Evolutionary conservation across 768 basidiomycete species (phyloP), one percentile per base, ranked within the genome.

Genomic region (Lactifluus volemus): DNA sequence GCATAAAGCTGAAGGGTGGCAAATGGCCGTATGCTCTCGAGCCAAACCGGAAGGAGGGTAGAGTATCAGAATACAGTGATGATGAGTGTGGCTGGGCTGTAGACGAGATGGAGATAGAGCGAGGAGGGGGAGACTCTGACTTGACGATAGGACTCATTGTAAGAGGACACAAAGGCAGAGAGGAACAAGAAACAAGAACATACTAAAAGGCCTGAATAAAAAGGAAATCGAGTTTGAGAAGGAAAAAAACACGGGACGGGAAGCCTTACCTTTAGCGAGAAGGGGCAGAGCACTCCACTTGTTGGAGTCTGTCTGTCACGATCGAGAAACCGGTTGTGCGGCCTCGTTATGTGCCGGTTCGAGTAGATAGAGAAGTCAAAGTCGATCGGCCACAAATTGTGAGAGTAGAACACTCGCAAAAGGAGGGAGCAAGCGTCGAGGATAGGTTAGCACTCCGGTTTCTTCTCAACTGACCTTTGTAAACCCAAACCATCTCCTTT

Each of bases 1-100:
- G 53, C 54, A 67, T 67, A 47, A 67, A 61, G 29, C n/a, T 58
- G 62, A 64, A 63, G 30, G 62, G 49, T 5, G 67, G 61, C 19
- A 63, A 48, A 48, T 66, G 65, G 68, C 65, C 66, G 68, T 72
- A 50, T 65, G 66, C 66, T 63, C 69, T 19, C 63, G 68, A 14
- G 68, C 67, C 61, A 25, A 66, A 67, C 59, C 63, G 60, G 65
- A 66, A 52, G 60, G 55, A 49, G 45, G 67, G 19, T 66, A 44
- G 53, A 60, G 57, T 36, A 65, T 64, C 30, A 2, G 42, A 1
- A 34, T 57, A 25, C 2, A n/a, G n/a, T n/a, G n/a, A n/a, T 49
- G 60, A 15, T n/a, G 54, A 39, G 14, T 41, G 50, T 1, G 55
- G 41, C 9, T 63, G 63, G 4, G 49, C 41, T 29, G 44, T 25